Base-by-base conservation (phyloP, 208 protist species). In the Porcisia hertigi region DNA sequence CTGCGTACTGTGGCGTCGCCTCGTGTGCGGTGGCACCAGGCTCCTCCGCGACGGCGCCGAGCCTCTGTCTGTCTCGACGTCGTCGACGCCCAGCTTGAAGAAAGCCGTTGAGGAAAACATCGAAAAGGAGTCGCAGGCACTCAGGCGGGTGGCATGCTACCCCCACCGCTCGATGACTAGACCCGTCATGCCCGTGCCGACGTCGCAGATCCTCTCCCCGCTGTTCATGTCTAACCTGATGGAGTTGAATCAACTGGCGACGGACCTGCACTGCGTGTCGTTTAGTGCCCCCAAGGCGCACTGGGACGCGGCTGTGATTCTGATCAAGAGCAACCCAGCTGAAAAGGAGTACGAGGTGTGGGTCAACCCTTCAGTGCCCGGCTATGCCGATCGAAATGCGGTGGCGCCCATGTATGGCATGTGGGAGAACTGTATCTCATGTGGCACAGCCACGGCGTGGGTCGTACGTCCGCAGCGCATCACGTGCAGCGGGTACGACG, bases 361-460 rank as follows among this genome's bases (percentile, higher is more conserved):
- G 90, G 91, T 96, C 39, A 97, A 96, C 73, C 93, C 93, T 0
- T 77, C 75, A 16, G 86, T 97, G 12, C 88, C 91, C 2, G 88
- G 87, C 45, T 94, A 96, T 74, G 85, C 96, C 62, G 90, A 94
- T 70, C 84, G 80, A 23, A 64, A 84, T 43, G 87, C 91, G 16
- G 80, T 94, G 25, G 93, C 93, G 18, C 87, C 93, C 11, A 95
- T 97, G 93, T 96, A 95, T 69, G 94, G 94, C 57, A 97, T 96
- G 94, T 97, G 94, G 94, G 92, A 97, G 77, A 97, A 95, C 81
- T 96, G 92, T 77, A 91, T 96, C 49, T 94, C 88, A 18, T 95
- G 92, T 53, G 92, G 91, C 0, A 82, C 89, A 3, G 85, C 81
- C 60, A 77, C 65, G 41, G 92, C 92, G 43, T 97, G 94, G 92